These are phyloP conservation scores for Salix viminalis DNA, from an alignment of 345 rosid genomes.

Conservation along the genomic window DNA sequence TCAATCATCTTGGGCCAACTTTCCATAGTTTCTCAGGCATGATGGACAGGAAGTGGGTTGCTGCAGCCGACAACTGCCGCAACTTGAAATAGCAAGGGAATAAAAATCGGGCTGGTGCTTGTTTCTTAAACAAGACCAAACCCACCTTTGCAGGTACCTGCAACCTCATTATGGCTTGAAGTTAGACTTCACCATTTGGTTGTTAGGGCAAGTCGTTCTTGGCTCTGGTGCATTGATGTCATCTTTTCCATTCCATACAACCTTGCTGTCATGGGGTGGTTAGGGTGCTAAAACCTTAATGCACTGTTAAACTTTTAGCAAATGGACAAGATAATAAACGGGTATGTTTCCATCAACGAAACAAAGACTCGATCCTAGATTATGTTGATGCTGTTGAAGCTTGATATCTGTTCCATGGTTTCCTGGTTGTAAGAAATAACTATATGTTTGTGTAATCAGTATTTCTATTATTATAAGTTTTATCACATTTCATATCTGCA, in stretches of 20 bases:
- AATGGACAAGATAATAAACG: not conserved
- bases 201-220: conserved; percentile 96
- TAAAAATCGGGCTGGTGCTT: conserved; percentile 25
- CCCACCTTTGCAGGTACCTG: conserved; percentile 15
- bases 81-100: conserved; percentile 46
- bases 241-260: conserved; percentile 18
- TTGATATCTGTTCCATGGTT: not conserved
- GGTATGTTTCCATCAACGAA: not conserved
- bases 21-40: conserved; percentile 41
- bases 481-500: not conserved
- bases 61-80: conserved; percentile 56
- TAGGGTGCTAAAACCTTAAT: conserved; percentile 20
- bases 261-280: conserved; percentile 9
- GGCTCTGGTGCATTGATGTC: conserved; percentile 43
- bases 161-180: conserved; percentile 34
- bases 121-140: conserved; percentile 12
- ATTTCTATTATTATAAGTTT: not conserved
- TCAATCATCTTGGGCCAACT: conserved; percentile 37
- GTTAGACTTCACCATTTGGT: conserved; percentile 41
- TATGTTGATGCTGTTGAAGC: conserved; percentile 6
- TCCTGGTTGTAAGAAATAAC: not conserved
- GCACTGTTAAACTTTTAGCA: not conserved
- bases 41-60: conserved; percentile 57
- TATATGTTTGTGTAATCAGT: not conserved
- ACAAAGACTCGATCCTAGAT: conserved; percentile 4